Percentiles rank a stretch among this genome's conserved stretches.
Evolutionary conservation across 495 filamentous ascomycete species (phyloP).

Genomic region (Trichoderma gamsii): DNA sequence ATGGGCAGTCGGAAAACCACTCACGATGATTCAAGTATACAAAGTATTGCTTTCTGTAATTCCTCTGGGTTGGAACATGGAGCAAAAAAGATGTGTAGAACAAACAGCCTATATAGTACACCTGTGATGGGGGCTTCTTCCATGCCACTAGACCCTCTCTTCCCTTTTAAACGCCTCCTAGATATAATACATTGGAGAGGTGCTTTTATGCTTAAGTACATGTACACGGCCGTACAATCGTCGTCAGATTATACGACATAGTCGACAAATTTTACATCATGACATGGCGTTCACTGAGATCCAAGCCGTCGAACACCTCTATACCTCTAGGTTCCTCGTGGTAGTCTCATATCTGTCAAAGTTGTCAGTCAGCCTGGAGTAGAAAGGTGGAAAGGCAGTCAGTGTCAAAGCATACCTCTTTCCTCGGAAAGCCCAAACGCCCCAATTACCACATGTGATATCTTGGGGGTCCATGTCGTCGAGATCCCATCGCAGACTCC

Average conservation of each 20-base stretch:
- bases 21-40: no score
- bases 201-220: neutral
- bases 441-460: conserved; percentile 93
- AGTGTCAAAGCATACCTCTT: conserved; percentile 67
- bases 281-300: neutral
- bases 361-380: conserved; percentile 26
- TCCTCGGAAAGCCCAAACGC: conserved; percentile 90
- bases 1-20: no score
- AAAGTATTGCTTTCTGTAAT: no score
- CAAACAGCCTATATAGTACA: no score
- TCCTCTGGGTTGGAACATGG: no score
- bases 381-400: conserved; percentile 3
- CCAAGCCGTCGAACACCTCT: neutral
- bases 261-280: neutral
- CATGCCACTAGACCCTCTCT: neutral
- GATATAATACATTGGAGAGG: conserved; percentile 11
- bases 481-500: conserved; percentile 93
- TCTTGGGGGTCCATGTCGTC: conserved; percentile 95
- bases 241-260: neutral
- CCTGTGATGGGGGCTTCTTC: neutral
- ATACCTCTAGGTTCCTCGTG: conserved; percentile 33
- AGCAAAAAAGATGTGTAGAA: no score
- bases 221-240: neutral
- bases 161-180: neutral
- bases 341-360: conserved; percentile 57